Conservation (phyloP, 2,329 filamentous ascomycete species). For the Periglandula ipomoeae region DNA sequence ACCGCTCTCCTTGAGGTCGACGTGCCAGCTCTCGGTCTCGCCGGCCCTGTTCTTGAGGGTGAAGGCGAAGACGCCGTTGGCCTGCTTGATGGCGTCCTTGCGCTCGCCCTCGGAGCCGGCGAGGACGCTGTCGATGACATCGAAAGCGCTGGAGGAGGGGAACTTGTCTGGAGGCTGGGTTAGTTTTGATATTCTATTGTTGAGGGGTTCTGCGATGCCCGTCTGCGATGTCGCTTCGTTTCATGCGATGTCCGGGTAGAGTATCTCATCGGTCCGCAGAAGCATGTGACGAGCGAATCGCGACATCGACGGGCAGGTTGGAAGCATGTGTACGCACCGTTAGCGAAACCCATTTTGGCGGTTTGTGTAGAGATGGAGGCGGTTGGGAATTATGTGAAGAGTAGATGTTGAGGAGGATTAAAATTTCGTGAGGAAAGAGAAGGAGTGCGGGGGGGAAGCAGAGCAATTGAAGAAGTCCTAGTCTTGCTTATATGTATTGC, state of each 20-base stretch:
- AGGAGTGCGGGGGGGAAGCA: background rate
- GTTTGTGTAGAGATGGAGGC: background rate
- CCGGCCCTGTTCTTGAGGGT: conserved; percentile 80
- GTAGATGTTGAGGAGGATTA: background rate
- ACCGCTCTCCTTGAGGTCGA: conserved; percentile 89
- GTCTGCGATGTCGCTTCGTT: too few species aligned
- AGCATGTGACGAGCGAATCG: too few species aligned
- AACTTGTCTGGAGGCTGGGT: too few species aligned
- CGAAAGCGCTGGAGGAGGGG: conserved; percentile 85
- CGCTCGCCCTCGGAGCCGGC: conserved; percentile 59
- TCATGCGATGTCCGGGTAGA: too few species aligned
- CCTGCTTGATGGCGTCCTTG: conserved; percentile 84
- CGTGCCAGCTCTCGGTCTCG: conserved; percentile 80
- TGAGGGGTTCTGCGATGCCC: too few species aligned
- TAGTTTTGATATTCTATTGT: too few species aligned
- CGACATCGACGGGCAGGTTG: too few species aligned
- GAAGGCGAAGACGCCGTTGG: conserved; percentile 81
- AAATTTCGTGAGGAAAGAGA: background rate
- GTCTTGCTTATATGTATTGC: background rate
- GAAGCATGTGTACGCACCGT: conserved; percentile 51
- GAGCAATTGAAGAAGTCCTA: background rate
- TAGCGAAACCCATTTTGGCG: conserved; percentile 60
- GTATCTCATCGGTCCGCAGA: too few species aligned
- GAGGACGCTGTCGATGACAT: conserved; percentile 70
- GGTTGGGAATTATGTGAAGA: background rate